Evolutionary conservation across 805 yeast genomes (phyloP).

Genomic region (Spathaspora hagerdaliae): DNA sequence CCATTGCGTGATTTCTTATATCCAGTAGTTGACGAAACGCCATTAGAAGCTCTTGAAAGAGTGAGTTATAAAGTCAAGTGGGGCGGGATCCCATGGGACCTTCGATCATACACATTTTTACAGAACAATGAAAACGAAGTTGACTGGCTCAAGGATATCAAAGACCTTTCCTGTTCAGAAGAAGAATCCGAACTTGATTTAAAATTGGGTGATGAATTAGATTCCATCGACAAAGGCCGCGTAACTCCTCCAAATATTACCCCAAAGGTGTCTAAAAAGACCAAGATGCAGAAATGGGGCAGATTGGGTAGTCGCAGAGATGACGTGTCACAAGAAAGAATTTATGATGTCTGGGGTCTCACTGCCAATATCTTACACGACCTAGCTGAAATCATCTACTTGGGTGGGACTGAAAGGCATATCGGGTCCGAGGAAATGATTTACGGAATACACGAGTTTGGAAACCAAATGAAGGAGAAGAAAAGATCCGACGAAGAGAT

Average conservation of each 20-base stretch:
- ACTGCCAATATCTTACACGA: conserved; percentile 79
- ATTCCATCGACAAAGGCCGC: conserved; percentile 8
- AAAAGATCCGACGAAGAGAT: conserved; percentile 52
- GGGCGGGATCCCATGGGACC: conserved; percentile 71
- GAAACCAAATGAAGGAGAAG: conserved; percentile 49
- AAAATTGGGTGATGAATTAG: conserved; percentile 11
- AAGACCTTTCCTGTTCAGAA: conserved; percentile 55
- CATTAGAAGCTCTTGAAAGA: conserved; percentile 29
- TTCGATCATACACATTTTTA: conserved; percentile 61
- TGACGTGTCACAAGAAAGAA: conserved; percentile 37
- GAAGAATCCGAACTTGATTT: conserved; percentile 11
- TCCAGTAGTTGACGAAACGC: conserved; percentile 18
- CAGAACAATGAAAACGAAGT: conserved; percentile 52
- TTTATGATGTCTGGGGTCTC: conserved; percentile 78
- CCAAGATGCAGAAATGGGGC: conserved; percentile 32
- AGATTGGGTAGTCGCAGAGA: conserved; percentile 35
- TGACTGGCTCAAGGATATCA: conserved; percentile 56
- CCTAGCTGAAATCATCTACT: conserved; percentile 52
- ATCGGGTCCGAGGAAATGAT: conserved; percentile 68
- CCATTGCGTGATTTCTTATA: conserved; percentile 59
- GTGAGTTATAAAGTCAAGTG: conserved; percentile 44
- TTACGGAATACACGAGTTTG: conserved; percentile 48
- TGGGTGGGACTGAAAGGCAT: conserved; percentile 10
- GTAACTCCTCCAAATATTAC: conserved; percentile 3
- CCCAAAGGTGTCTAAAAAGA: conserved; percentile 6